Base-by-base conservation (phyloP, 1,139 yeast species). In the Geotrichum australiense region DNA sequence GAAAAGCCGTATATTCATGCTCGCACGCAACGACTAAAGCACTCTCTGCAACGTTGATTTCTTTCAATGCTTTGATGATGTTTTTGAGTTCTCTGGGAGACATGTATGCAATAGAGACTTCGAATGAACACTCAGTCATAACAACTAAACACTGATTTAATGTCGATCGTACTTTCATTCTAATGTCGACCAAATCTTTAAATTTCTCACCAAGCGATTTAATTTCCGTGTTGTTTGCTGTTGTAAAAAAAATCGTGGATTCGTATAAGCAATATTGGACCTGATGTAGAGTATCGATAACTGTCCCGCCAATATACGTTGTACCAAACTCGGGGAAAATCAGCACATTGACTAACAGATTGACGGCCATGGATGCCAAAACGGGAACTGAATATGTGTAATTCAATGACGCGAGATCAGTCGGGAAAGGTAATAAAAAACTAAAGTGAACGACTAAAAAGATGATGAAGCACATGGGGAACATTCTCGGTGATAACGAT, bases 281-380 rank as follows among this genome's bases (percentile, higher is more conserved):
- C 40, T 66, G 68, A 43, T 66, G 64, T 15, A 71, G 42, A 0
- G 68, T 57, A 21, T 61, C 63, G 1, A 69, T 54, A 5, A 69
- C 61, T 1, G 71, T 59, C 31, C 62, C 62, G 25, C 76, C 76
- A 10, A 72, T 52, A 48, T 66, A 69, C 0, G 73, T 64, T 14
- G 74, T 66, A 6, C 77, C 77, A 55, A 70, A 70, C 46, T 72
- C 77, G 1, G 77, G 77, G 47, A 69, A 71, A 8, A 72, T 46
- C 1, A 58, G 35, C 34, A 72, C 43, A 45, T 70, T 71, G 52
- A 70, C 65, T 19, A 65, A 59, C 14, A 70, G 46, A 0, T 72
- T 61, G 41, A 70, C 54, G 0, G 66, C 71, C 38, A 70, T 67
- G 11, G 73, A 74, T 11, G 69, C 33, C 31, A 68, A 62, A 43